Percentiles rank a stretch among this genome's conserved stretches.
Conservation (phyloP, 768 basidiomycete genomes). For the Kwoniella heveanensis region DNA sequence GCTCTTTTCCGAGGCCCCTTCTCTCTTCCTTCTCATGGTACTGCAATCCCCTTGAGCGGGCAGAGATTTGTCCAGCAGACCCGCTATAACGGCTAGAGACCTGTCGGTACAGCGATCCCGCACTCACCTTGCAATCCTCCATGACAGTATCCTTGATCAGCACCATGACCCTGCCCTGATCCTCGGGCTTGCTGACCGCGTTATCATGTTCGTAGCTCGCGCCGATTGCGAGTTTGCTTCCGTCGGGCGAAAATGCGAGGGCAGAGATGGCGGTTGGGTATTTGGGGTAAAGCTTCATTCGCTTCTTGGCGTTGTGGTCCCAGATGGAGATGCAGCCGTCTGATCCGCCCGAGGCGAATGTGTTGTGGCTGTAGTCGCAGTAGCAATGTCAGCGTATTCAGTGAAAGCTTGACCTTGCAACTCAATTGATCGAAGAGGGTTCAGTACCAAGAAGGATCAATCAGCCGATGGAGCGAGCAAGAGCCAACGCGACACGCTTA, state of each 20-base stretch:
- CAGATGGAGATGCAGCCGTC: conserved; percentile 93
- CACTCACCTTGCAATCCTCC: conserved; percentile 54
- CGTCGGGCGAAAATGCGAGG: conserved; percentile 80
- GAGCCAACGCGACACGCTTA: too few relatives aligned
- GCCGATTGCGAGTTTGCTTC: conserved; percentile 77
- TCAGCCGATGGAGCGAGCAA: too few relatives aligned
- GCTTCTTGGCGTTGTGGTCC: conserved; percentile 96
- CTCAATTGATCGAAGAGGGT: too few relatives aligned
- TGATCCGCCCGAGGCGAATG: conserved; percentile 92
- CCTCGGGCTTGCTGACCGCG: conserved; percentile 67
- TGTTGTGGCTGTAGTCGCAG: conserved; percentile 75
- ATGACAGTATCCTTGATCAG: conserved; percentile 55
- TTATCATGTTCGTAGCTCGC: conserved; percentile 90
- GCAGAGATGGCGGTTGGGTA: conserved; percentile 72
- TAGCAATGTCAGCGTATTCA: too few relatives aligned
- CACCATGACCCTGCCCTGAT: conserved; percentile 57
- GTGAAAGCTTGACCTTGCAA: too few relatives aligned
- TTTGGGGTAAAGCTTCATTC: conserved; percentile 84
- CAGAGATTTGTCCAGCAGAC: too few relatives aligned
- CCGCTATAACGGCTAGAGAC: too few relatives aligned
- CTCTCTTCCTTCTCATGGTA: too few relatives aligned
- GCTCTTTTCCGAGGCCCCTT: too few relatives aligned
- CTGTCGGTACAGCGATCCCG: too few relatives aligned
- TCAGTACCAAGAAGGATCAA: too few relatives aligned
- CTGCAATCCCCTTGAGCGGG: conserved; percentile 1